These are phyloP conservation scores for Antrodiella citrinella DNA, from an alignment of 768 basidiomycete genomes.

Conservation along the genomic window DNA sequence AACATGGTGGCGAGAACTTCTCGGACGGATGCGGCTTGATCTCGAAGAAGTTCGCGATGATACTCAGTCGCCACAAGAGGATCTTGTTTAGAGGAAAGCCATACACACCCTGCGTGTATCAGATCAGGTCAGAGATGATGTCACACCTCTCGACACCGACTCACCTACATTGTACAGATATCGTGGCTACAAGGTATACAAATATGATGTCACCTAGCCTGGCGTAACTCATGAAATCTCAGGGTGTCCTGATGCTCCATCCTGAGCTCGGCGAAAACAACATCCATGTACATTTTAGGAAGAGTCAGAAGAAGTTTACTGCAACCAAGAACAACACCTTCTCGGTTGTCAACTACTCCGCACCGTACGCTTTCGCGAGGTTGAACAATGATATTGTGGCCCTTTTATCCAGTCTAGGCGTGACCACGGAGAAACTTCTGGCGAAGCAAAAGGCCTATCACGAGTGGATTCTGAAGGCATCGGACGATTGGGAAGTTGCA, in stretches of 20 bases:
- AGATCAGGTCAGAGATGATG: constrained; percentile 57
- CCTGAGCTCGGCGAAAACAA: constrained; percentile 49
- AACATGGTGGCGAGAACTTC: constrained; percentile 47
- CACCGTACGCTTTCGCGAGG: constrained; percentile 55
- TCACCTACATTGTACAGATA: constrained; percentile 32
- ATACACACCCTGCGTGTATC: constrained; percentile 56
- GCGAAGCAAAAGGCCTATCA: constrained; percentile 53
- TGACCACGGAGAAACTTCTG: constrained; percentile 44
- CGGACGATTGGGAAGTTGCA: constrained; percentile 38
- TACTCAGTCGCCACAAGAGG: constrained; percentile 44
- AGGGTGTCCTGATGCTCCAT: constrained; percentile 60
- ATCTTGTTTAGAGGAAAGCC: constrained; percentile 46
- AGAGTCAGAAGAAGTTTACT: constrained; percentile 66
- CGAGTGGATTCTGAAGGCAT: constrained; percentile 46
- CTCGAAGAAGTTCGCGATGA: constrained; percentile 39
- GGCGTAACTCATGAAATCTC: not conserved
- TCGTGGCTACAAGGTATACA: constrained; percentile 46
- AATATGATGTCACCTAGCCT: not conserved
- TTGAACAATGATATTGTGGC: constrained; percentile 67
- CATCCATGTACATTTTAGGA: constrained; percentile 48
- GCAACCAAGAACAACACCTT: constrained; percentile 50
- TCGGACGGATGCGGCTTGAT: constrained; percentile 69
- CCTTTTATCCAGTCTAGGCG: constrained; percentile 55
- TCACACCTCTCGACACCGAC: too few relatives aligned
- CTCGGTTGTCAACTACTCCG: constrained; percentile 58